Base-by-base conservation (phyloP, 495 filamentous ascomycete species). In the Coniosporium apollinis region DNA sequence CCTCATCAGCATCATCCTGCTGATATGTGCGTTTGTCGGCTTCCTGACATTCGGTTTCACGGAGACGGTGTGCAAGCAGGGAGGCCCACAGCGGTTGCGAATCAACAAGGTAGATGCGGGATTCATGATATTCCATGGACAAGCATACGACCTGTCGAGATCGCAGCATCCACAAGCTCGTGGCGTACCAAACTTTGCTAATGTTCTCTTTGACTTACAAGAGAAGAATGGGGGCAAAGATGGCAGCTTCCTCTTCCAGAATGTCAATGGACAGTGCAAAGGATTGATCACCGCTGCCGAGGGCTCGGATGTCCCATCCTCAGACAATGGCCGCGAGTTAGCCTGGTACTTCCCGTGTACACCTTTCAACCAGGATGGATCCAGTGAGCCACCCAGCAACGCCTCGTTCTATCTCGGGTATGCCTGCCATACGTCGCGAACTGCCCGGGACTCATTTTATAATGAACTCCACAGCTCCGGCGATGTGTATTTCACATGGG, bases 21-120 rank as follows among this genome's bases (percentile, higher is more conserved):
- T 83, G 37, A 84, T 96, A 49, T 86, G 80, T 51, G 70, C 71
- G 8, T 75, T 91, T 48, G 89, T 99, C 37, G 91, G 91, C 45
- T 99, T 86, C 58, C 61, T 99, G 25, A 99, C 91, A 0, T 96
- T 99, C 45, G 91, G 89, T 26, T 99, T 99, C 51, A 93, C 83
- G 5, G 67, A 80, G 34, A 74, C 74, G 6, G 89, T 96, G 14
- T 99, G 91, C 54, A 77, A 54, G 70, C 36, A 57, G 47, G 14
- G 73, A 72, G 19, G 72, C 65, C 19, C 58, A 70, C 8, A 34
- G 22, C 74, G 82, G 26, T 53, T 96, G 28, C 78, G 78, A 37
- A 66, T 80, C 55, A 96, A 94, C 48, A 57, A 89, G 22, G 79
- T 96, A 19, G 67, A 67, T 22, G 44, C 30, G 8, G 82, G 82